A percentile compares a stretch with the other conserved stretches of the same genome.
Evolutionary conservation across 495 filamentous ascomycete genomes (phyloP).

Genomic region (Oidiodendron maius): DNA sequence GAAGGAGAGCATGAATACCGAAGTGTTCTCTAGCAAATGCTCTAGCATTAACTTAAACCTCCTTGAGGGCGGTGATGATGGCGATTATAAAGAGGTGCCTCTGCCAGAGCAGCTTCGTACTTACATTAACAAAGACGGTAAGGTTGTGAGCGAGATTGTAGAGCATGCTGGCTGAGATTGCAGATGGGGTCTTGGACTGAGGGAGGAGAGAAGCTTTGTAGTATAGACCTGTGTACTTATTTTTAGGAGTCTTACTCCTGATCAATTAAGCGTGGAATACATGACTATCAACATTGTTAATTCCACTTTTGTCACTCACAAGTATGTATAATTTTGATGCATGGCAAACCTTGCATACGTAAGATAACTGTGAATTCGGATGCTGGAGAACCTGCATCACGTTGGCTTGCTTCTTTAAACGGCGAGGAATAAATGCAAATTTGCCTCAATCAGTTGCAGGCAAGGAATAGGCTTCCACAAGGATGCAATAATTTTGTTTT

Average conservation of each 20-base stretch:
- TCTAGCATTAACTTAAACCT: slow-evolving; percentile 80
- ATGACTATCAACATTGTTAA: background rate
- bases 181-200: background rate
- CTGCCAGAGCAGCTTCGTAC: slow-evolving; percentile 88
- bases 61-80: slow-evolving; percentile 56
- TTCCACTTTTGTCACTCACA: too few relatives aligned
- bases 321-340: too few relatives aligned
- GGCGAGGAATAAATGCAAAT: too few relatives aligned
- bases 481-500: too few relatives aligned
- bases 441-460: too few relatives aligned
- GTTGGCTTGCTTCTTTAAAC: too few relatives aligned
- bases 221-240: slow-evolving; percentile 9
- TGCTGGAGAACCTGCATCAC: too few relatives aligned
- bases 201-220: slow-evolving; percentile 2
- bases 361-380: too few relatives aligned
- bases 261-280: background rate
- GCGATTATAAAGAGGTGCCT: slow-evolving; percentile 77
- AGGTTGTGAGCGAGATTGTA: slow-evolving; percentile 80
- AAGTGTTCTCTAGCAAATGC: slow-evolving; percentile 85
- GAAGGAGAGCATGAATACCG: slow-evolving; percentile 66
- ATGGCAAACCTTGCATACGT: too few relatives aligned
- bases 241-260: slow-evolving; percentile 4
- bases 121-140: slow-evolving; percentile 58
- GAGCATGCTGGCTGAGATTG: slow-evolving; percentile 65
- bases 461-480: too few relatives aligned